Evolutionary conservation across 1,284 basidiomycete species (phyloP).

Genomic region (Ganoderma boninense): DNA sequence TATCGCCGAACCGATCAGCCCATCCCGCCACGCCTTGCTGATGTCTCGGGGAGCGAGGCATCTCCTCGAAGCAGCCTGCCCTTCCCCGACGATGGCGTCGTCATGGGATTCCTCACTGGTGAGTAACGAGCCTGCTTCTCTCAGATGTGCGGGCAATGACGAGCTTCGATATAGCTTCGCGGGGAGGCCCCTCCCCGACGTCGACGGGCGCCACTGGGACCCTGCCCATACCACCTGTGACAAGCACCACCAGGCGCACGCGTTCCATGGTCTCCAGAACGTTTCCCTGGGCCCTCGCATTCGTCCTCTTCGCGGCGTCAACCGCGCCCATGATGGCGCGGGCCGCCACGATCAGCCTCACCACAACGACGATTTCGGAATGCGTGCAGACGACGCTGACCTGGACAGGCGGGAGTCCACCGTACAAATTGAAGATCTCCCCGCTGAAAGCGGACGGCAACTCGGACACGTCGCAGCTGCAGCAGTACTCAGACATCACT

Average conservation of each 20-base stretch:
- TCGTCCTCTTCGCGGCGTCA: not conserved
- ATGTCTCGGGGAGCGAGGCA: not conserved
- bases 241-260: not conserved
- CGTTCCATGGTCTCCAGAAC: not conserved
- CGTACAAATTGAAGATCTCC: slow-evolving; percentile 52
- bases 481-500: not conserved
- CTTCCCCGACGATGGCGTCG: not conserved
- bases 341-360: not conserved
- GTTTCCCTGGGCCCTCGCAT: not conserved
- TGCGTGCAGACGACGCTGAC: not conserved
- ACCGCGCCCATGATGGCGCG: not conserved
- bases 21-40: not conserved
- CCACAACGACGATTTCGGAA: not conserved
- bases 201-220: not conserved
- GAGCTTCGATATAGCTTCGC: not conserved
- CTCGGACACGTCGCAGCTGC: not conserved
- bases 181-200: not conserved
- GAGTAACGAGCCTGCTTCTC: not conserved
- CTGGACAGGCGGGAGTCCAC: slow-evolving; percentile 29
- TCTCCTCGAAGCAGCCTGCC: not conserved
- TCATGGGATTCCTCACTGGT: not conserved
- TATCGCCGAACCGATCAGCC: not conserved
- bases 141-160: not conserved
- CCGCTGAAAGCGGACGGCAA: not conserved
- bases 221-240: not conserved